These are phyloP conservation scores for Solanum hybrid DNA, from an alignment of 305 asterid genomes.

Conservation along the genomic window DNA sequence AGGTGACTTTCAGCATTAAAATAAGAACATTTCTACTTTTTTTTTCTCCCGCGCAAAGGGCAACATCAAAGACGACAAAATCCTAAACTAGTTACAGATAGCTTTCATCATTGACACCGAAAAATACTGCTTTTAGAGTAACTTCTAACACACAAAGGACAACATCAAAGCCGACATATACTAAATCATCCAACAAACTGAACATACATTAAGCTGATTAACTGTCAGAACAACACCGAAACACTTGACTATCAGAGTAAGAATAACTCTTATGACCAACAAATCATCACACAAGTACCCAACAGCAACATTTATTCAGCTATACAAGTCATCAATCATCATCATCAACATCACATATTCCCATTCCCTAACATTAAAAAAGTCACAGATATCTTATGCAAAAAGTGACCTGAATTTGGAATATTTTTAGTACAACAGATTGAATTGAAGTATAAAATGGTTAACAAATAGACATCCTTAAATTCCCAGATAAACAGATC, in stretches of 20 bases:
- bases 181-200: neutral
- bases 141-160: neutral
- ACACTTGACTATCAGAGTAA: neutral
- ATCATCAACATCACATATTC: neutral
- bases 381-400: neutral
- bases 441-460: neutral
- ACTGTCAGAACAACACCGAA: neutral
- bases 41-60: neutral
- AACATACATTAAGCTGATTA: neutral
- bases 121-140: neutral
- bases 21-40: neutral
- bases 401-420: neutral
- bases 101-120: neutral
- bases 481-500: neutral
- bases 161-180: neutral
- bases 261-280: neutral
- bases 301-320: neutral
- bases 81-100: neutral
- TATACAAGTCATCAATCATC: neutral
- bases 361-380: neutral
- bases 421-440: neutral
- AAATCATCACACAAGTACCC: neutral
- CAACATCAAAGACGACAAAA: neutral
- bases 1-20: neutral
- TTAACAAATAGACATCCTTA: neutral